Conservation (phyloP, 352 stramenopile species). For the Globisporangium apiculatum region DNA sequence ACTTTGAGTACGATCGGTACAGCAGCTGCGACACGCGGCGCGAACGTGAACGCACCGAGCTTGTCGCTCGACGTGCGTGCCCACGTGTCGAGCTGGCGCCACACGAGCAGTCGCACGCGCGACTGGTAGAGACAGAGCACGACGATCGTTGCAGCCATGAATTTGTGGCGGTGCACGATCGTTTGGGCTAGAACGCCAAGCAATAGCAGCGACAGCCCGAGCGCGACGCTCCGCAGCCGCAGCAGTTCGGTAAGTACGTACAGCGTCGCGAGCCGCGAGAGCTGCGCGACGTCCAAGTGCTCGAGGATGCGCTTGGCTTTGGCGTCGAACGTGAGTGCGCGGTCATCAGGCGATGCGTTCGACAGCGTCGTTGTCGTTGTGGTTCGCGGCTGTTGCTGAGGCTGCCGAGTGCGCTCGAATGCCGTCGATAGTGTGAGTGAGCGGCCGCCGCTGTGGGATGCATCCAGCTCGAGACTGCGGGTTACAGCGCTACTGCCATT, state of each 20-base stretch:
- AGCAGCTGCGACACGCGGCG: conserved; percentile 35
- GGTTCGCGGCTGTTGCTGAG: not conserved
- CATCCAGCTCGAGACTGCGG: not conserved
- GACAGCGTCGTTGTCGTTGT: conserved; percentile 3
- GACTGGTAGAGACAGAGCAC: conserved; percentile 58
- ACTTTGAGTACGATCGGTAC: conserved; percentile 66
- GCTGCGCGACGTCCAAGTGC: conserved; percentile 47
- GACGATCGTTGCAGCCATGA: conserved; percentile 71
- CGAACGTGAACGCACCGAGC: conserved; percentile 46
- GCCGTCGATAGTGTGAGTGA: not conserved
- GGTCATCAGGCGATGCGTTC: conserved; percentile 2
- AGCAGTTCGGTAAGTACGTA: conserved; percentile 55
- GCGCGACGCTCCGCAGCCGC: conserved; percentile 33
- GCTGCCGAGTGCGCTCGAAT: not conserved
- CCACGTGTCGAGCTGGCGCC: conserved; percentile 34
- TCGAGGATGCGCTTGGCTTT: conserved; percentile 48
- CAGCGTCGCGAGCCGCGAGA: conserved; percentile 36
- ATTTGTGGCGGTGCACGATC: conserved; percentile 57
- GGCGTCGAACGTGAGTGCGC: conserved; percentile 37
- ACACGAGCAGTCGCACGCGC: conserved; percentile 29
- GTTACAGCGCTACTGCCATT: not conserved
- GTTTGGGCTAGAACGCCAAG: conserved; percentile 44
- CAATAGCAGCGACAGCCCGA: conserved; percentile 39
- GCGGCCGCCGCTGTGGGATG: not conserved
- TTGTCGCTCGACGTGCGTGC: conserved; percentile 60